Evolutionary conservation across 495 filamentous ascomycete species (phyloP), one percentile per base, ranked within the genome.

Genomic region (Tetracladium setigerum): DNA sequence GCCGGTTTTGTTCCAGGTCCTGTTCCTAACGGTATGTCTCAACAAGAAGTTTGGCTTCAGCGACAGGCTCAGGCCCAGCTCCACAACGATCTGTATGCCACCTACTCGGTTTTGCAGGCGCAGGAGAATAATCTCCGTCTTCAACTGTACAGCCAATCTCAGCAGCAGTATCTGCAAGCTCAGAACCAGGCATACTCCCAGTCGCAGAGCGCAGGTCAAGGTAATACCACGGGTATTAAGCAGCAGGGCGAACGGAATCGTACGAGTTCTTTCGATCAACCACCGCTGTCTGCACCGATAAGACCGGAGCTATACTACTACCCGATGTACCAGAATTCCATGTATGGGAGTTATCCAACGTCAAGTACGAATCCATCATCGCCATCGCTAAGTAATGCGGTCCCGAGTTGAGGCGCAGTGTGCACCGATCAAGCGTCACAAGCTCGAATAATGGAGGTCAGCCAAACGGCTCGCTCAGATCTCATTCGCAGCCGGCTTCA

Each of bases 401-500:
- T 65, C 4, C 38, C 65, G 11, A 79, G 36, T 70, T 66, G 39
- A 64, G 75, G 56, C 62, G 75, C 30, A 70, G 66, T 51, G 64
- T 73, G 16, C 74, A 77, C 41, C 63, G 75, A 49, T 68, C 69
- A 7, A 52, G 63, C 5, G 55, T 60, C 6, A 55, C 61, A 10
- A 49, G 68, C n/a, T 65, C 60, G 13, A 44, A 60, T 44, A 53
- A 57, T 22, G 46, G 58, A 46, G 63, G 65, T 2, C 46, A 42
- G 13, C 44, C 58, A 39, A 69, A 63, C 34, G 71, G 71, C 46
- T 53, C 69, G 17, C 58, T 76, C 49, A 67, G 75, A 47, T 79
- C 75, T 40, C 75, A 79, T 55, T 79, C 75, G 24, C 75, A 77
- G 53, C 75, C 75, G 44, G 74, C 75, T 5, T 66, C 69, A 32